Evolutionary conservation across 2,329 filamentous ascomycete species (phyloP).

Genomic region (Nectriaceae sp.): DNA sequence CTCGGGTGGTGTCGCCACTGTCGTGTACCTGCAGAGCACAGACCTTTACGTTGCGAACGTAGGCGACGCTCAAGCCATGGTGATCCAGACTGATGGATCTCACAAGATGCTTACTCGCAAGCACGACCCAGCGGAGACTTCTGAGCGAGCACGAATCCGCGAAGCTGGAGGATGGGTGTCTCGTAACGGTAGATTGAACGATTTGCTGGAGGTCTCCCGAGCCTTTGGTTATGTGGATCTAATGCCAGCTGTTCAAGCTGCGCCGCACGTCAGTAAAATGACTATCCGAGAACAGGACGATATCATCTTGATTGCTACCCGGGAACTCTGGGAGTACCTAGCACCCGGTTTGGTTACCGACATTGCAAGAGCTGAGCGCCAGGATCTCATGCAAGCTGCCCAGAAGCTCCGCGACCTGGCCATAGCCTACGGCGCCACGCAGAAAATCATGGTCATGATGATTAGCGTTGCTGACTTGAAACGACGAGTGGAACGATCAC

Average conservation of each 20-base stretch:
- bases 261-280: slow-evolving; percentile 78
- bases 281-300: slow-evolving; percentile 87
- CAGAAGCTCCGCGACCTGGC: slow-evolving; percentile 94
- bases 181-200: slow-evolving; percentile 90
- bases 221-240: slow-evolving; percentile 94
- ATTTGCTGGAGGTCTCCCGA: slow-evolving; percentile 85
- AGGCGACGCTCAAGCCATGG: slow-evolving; percentile 91
- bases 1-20: slow-evolving; percentile 88
- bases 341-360: slow-evolving; percentile 89
- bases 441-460: slow-evolving; percentile 99
- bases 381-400: slow-evolving; percentile 90
- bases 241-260: slow-evolving; percentile 90
- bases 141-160: slow-evolving; percentile 84
- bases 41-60: slow-evolving; percentile 95
- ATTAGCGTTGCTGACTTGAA: slow-evolving; percentile 90
- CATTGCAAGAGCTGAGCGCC: slow-evolving; percentile 81
- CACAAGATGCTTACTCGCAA: slow-evolving; percentile 84
- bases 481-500: slow-evolving; percentile 75
- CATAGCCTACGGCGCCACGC: slow-evolving; percentile 90
- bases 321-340: slow-evolving; percentile 94
- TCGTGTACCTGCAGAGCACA: slow-evolving; percentile 85
- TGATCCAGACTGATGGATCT: slow-evolving; percentile 86
- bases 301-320: slow-evolving; percentile 87
- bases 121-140: slow-evolving; percentile 87
- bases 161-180: slow-evolving; percentile 96